Conservation (phyloP, 2,329 filamentous ascomycete genomes). For the Cryphonectria parasitica region DNA sequence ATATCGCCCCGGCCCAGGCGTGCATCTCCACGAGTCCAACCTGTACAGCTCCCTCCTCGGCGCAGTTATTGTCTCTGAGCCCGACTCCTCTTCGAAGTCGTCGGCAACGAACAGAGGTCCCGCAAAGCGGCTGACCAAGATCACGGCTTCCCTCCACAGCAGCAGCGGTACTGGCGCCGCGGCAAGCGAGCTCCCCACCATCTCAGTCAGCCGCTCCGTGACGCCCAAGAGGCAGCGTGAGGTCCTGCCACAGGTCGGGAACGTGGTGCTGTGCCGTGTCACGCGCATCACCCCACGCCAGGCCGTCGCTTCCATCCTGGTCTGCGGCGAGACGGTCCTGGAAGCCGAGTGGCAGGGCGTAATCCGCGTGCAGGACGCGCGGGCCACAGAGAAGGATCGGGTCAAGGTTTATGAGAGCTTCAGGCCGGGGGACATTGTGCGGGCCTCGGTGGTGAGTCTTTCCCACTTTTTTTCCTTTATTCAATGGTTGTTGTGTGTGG, state of each 20-base stretch:
- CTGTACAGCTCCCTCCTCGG: constrained; percentile 86
- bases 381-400: constrained; percentile 94
- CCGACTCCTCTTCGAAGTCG: constrained; percentile 38
- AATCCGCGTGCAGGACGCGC: constrained; percentile 86
- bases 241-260: constrained; percentile 80
- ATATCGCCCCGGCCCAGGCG: constrained; percentile 78
- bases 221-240: constrained; percentile 60
- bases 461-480: not conserved
- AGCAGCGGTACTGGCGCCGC: constrained; percentile 41
- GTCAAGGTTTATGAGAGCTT: constrained; percentile 91
- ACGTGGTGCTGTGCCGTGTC: constrained; percentile 81
- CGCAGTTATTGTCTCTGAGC: constrained; percentile 60
- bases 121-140: constrained; percentile 63
- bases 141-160: constrained; percentile 40
- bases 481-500: not conserved
- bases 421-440: constrained; percentile 87
- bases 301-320: constrained; percentile 83
- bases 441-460: constrained; percentile 74
- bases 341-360: constrained; percentile 84
- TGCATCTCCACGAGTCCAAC: constrained; percentile 75
- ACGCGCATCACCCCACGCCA: constrained; percentile 84
- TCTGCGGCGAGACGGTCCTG: constrained; percentile 73
- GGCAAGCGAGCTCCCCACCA: constrained; percentile 50
- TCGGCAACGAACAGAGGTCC: constrained; percentile 41
- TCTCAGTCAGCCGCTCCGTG: constrained; percentile 55